These are phyloP conservation scores for Ceratonia siliqua DNA, from an alignment of 306 rosid species.

Conservation along the genomic window DNA sequence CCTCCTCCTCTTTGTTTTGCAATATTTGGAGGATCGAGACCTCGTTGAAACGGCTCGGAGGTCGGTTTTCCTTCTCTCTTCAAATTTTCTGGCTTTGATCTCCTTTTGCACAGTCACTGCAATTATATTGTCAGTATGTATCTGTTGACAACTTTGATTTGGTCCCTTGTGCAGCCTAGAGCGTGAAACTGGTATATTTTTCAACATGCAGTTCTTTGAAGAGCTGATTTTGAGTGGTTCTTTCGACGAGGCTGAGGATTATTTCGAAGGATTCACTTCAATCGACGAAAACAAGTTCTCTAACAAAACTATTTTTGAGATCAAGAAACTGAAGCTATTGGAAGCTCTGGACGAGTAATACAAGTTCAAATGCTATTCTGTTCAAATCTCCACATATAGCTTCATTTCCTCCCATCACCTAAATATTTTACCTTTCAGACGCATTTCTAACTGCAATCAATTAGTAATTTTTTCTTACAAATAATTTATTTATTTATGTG, in stretches of 20 bases:
- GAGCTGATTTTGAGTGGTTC: background rate
- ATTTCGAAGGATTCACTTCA: slow-evolving; percentile 24
- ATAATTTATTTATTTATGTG: background rate
- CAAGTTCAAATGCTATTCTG: too few species aligned
- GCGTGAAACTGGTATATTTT: background rate
- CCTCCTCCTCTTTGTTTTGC: background rate
- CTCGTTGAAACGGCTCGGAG: slow-evolving; percentile 20
- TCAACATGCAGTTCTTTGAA: slow-evolving; percentile 7
- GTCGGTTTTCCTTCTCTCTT: background rate
- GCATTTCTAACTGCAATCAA: background rate
- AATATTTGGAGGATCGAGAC: background rate
- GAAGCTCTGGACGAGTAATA: slow-evolving; percentile 27
- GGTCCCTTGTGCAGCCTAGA: slow-evolving; percentile 7
- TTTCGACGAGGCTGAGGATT: slow-evolving; percentile 26
- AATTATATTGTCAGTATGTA: too few species aligned
- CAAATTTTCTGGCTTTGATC: background rate
- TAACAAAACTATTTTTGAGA: background rate
- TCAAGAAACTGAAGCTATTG: slow-evolving; percentile 27
- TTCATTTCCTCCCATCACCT: background rate
- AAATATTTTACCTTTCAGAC: too few species aligned
- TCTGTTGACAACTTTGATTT: background rate
- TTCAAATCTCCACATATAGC: too few species aligned
- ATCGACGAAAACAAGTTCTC: slow-evolving; percentile 28
- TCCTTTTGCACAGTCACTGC: background rate
- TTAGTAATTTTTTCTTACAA: background rate